Base-by-base conservation (phyloP, 257 asterid species). In the Nicotiana noctiflora region DNA sequence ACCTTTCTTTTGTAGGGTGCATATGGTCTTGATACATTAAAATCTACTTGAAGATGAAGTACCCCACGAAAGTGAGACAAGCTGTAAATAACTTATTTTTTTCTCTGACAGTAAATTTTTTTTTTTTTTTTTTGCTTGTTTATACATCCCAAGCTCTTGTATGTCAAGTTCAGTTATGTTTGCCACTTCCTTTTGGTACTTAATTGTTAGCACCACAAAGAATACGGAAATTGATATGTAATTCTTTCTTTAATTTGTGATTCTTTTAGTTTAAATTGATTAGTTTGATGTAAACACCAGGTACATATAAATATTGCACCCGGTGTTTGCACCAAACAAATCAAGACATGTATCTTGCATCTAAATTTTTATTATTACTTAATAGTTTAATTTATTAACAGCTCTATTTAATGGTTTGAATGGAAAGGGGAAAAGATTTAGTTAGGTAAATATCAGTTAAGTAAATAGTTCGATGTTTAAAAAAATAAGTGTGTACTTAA, bases 1-100 rank as follows among this genome's bases (percentile, higher is more conserved):
- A 11, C 11, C 17, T 7, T 13, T 19, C 13, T 78, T 44, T 53
- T 81, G 91, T 94, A 94, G 98, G 86, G 77, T 86, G 67, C 74
- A 9, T 87, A 88, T 62, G 97, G 84, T 2, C 75, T 95, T 93
- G 92, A 93, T 76, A 92, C 63, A 86, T 68, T 92, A 79, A 95
- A 88, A 83, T 86, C 94, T 14, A 87, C 88, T 0, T 94, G 90
- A 93, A 84, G 63, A 27, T 44, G 23, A 63, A 32, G 56, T 61
- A 13, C 44, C 56, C 34, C 32, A 23, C 31, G n/a, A 13, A 67
- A 77, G 13, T 31, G 25, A 57, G 64, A 68, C 66, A 53, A 66
- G n/a, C 49, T 84, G 79, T 80, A 77, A 62, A 72, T 72, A 7
- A 72, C 78, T 46, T 11, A 2, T 14, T 65, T 14, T 66, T 53